Evolutionary conservation across 495 filamentous ascomycete species (phyloP).

Genomic region (Aspergillus avenaceus): DNA sequence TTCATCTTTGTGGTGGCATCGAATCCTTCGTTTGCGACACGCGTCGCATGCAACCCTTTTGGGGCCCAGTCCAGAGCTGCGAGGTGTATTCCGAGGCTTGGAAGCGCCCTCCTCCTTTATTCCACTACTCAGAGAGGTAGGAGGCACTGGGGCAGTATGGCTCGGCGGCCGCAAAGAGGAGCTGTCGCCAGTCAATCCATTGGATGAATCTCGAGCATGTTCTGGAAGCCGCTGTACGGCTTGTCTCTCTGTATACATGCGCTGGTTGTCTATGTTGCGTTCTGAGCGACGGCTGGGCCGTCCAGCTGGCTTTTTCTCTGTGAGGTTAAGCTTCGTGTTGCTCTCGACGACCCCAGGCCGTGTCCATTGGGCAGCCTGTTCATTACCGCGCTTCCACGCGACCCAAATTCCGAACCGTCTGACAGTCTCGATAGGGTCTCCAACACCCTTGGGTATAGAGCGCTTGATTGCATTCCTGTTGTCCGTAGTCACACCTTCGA

Average conservation of each 20-base stretch:
- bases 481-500: slow-evolving; percentile 55
- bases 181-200: slow-evolving; percentile 11
- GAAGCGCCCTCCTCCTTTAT: slow-evolving; percentile 27
- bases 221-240: slow-evolving; percentile 39
- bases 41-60: slow-evolving; percentile 53
- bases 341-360: slow-evolving; percentile 44
- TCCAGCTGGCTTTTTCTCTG: slow-evolving; percentile 40
- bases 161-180: slow-evolving; percentile 17
- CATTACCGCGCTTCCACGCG: slow-evolving; percentile 71
- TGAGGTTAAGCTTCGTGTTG: slow-evolving; percentile 38
- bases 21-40: slow-evolving; percentile 49
- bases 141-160: slow-evolving; percentile 17
- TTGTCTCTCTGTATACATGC: slow-evolving; percentile 44
- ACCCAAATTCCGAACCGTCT: slow-evolving; percentile 67
- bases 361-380: slow-evolving; percentile 64
- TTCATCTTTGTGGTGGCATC: slow-evolving; percentile 52
- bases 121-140: slow-evolving; percentile 9
- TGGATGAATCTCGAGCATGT: slow-evolving; percentile 15
- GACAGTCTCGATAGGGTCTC: slow-evolving; percentile 58
- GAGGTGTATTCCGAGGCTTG: slow-evolving; percentile 30
- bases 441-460: slow-evolving; percentile 60
- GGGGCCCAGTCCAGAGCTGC: slow-evolving; percentile 43
- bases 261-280: slow-evolving; percentile 39
- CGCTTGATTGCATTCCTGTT: slow-evolving; percentile 55
- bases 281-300: slow-evolving; percentile 45